Percentiles rank a stretch among this genome's conserved stretches.
phyloP scores from a whole-genome alignment of 1,139 yeast genomes.

The Saccharomycopsis hybrid region DNA sequence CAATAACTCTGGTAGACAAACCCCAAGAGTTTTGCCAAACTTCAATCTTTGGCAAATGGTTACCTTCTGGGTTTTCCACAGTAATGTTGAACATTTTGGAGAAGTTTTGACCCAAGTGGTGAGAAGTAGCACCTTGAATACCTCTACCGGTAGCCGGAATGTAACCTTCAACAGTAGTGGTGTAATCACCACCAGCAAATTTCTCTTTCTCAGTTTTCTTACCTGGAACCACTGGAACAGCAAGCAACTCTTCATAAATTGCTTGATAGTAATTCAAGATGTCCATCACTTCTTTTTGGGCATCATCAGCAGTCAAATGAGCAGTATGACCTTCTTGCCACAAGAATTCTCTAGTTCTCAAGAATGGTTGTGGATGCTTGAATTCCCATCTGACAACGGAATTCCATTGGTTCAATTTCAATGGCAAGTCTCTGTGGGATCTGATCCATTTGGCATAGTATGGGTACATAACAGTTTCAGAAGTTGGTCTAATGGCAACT shows the following conservation, averaged over 20 bases:
- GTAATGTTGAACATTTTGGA: conserved; percentile 96
- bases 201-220: conserved; percentile 94
- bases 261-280: conserved; percentile 82
- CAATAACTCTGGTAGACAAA: conserved; percentile 94
- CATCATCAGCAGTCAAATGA: conserved; percentile 74
- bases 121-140: conserved; percentile 98
- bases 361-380: conserved; percentile 98
- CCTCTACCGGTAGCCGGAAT: conserved; percentile 99
- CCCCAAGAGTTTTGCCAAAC: conserved; percentile 99
- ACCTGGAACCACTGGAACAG: conserved; percentile 97
- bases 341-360: conserved; percentile 96
- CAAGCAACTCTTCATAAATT: conserved; percentile 84
- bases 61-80: conserved; percentile 90
- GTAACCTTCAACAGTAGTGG: conserved; percentile 95
- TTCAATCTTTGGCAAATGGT: conserved; percentile 76
- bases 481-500: conserved; percentile 97
- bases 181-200: conserved; percentile 95
- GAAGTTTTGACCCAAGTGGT: conserved; percentile 95
- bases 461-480: conserved; percentile 99
- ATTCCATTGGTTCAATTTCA: conserved; percentile 97
- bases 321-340: conserved; percentile 99
- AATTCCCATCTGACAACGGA: conserved; percentile 99
- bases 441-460: conserved; percentile 99
- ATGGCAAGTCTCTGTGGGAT: conserved; percentile 95
- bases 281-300: conserved; percentile 75